Conservation (phyloP, 257 asterid species). For the Plantago ovata region DNA sequence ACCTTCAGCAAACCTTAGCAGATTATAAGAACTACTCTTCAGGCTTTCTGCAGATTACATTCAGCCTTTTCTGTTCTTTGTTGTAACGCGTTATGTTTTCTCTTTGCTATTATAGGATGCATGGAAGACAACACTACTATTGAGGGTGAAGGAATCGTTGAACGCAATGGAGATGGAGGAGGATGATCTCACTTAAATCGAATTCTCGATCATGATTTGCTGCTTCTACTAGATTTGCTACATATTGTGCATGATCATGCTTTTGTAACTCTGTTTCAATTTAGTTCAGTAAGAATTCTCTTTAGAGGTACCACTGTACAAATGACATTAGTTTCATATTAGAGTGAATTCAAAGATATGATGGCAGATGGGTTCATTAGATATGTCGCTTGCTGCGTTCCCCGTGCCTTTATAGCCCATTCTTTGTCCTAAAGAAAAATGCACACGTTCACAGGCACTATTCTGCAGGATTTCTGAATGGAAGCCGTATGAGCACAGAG, state of each 20-base stretch:
- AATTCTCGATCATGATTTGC: not conserved
- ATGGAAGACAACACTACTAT: conserved; percentile 85
- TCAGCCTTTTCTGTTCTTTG: too few relatives aligned
- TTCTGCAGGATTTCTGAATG: too few relatives aligned
- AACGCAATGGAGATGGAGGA: conserved; percentile 95
- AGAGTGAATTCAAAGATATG: not conserved
- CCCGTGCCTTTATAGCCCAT: too few relatives aligned
- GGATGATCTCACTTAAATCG: conserved; percentile 78
- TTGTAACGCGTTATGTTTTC: too few relatives aligned
- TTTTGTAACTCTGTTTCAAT: conserved; percentile 3
- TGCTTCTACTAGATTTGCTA: conserved; percentile 1
- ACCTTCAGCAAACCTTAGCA: too few relatives aligned
- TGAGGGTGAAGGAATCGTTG: conserved; percentile 92
- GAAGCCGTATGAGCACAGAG: too few relatives aligned
- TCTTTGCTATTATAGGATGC: conserved; percentile 51
- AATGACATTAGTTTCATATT: not conserved
- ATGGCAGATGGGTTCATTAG: too few relatives aligned
- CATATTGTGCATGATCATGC: conserved; percentile 1
- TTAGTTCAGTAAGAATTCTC: not conserved
- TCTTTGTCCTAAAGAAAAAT: too few relatives aligned
- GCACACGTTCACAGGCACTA: too few relatives aligned
- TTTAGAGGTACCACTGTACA: not conserved
- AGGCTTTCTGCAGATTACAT: not conserved
- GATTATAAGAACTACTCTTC: not conserved
- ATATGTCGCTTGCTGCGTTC: too few relatives aligned